A percentile compares a stretch with the other conserved stretches of the same genome.
These are phyloP conservation scores for Baorangia bicolor DNA, from an alignment of 768 basidiomycete genomes.

Conservation along the genomic window DNA sequence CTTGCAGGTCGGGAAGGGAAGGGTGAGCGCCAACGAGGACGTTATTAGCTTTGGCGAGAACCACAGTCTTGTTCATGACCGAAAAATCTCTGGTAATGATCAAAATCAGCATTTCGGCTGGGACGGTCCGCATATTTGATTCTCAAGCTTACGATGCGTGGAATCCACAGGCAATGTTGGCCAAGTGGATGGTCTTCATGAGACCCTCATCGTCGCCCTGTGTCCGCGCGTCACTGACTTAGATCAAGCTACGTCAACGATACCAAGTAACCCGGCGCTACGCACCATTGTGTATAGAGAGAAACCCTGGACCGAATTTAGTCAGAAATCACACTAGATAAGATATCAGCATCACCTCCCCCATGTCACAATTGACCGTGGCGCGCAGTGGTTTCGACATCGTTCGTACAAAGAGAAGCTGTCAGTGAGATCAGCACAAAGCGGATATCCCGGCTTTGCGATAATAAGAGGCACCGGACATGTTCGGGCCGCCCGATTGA, in stretches of 20 bases:
- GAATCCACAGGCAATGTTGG: constrained; percentile 67
- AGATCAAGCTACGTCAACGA: neutral
- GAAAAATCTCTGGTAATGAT: constrained; percentile 51
- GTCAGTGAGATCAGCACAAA: neutral
- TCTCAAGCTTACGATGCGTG: constrained; percentile 52
- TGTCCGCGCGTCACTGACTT: neutral
- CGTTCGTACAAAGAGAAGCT: neutral
- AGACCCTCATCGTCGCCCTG: constrained; percentile 52
- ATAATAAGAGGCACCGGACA: neutral
- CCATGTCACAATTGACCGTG: constrained; percentile 56
- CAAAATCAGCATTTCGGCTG: neutral
- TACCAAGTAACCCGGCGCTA: neutral
- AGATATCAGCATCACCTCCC: constrained; percentile 46
- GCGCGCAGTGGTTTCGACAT: constrained; percentile 34
- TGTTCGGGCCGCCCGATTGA: neutral
- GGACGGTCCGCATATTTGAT: too few species aligned
- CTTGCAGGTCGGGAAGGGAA: constrained; percentile 57
- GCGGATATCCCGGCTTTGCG: neutral
- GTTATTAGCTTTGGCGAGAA: constrained; percentile 51
- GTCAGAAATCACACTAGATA: neutral
- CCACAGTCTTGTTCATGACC: constrained; percentile 63
- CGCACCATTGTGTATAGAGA: constrained; percentile 48
- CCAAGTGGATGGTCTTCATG: constrained; percentile 56
- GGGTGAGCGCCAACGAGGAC: constrained; percentile 70
- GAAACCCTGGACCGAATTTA: constrained; percentile 40